Evolutionary conservation across 352 stramenopile species (phyloP).

Genomic region (Phytopythium sindhum): DNA sequence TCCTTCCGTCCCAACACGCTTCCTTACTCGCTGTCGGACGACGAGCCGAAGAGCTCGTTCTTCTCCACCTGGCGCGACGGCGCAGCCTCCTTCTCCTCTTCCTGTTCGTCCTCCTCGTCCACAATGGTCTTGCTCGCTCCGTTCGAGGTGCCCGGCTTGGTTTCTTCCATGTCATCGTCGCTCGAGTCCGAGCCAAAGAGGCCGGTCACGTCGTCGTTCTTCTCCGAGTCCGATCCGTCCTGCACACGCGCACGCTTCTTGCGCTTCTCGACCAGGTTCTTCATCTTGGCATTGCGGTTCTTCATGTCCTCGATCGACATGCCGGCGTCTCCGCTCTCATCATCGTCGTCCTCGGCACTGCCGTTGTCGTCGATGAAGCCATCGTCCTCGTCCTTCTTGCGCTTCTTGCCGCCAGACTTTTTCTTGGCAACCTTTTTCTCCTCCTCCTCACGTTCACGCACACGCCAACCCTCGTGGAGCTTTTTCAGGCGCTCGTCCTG

Average conservation of each 20-base stretch:
- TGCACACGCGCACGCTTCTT: conserved; percentile 61
- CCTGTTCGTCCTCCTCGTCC: conserved; percentile 7
- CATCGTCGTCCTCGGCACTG: conserved; percentile 52
- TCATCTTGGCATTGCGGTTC: conserved; percentile 85
- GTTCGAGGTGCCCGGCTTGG: conserved; percentile 14
- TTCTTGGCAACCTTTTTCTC: conserved; percentile 80
- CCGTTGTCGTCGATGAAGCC: conserved; percentile 65
- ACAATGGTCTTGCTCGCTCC: conserved; percentile 17
- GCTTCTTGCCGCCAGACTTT: conserved; percentile 68
- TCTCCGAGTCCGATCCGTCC: conserved; percentile 64
- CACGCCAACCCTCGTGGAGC: conserved; percentile 78
- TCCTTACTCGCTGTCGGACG: conserved; percentile 71
- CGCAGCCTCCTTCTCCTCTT: conserved; percentile 9
- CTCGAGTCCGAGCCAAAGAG: conserved; percentile 87
- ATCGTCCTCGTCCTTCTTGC: conserved; percentile 76
- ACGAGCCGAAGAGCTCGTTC: conserved; percentile 84
- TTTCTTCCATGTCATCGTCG: conserved; percentile 49
- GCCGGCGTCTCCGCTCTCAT: conserved; percentile 48
- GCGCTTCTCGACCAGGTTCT: conserved; percentile 82
- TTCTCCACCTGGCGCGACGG: conserved; percentile 56
- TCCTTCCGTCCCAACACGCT: background rate
- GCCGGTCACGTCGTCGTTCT: conserved; percentile 41
- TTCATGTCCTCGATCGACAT: conserved; percentile 91
- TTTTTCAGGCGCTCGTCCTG: conserved; percentile 82
- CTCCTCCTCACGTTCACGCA: conserved; percentile 79